Evolutionary conservation across 345 rosid species (phyloP).

Genomic region (Eucalyptus lansdowneana): DNA sequence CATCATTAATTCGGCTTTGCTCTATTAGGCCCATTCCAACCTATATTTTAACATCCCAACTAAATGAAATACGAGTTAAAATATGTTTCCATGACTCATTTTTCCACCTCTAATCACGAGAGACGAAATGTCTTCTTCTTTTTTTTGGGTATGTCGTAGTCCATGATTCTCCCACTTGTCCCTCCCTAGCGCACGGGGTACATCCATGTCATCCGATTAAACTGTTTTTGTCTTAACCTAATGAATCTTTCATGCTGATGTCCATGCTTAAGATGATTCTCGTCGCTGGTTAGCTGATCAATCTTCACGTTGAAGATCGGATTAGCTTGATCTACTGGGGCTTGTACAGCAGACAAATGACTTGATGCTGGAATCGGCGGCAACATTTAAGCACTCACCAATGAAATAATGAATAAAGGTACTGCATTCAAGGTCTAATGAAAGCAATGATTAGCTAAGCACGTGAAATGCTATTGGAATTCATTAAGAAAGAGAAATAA

Average conservation of each 20-base stretch:
- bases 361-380: not conserved
- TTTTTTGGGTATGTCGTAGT: not conserved
- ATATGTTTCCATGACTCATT: accelerated
- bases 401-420: not conserved
- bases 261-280: not conserved
- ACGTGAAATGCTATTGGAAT: too few relatives aligned
- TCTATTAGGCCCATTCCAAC: not conserved
- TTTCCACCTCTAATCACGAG: not conserved
- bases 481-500: too few relatives aligned
- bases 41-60: too few relatives aligned
- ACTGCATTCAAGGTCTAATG: too few relatives aligned
- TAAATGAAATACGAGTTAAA: too few relatives aligned
- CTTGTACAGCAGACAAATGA: not conserved
- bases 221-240: not conserved
- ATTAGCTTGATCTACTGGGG: not conserved
- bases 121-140: not conserved
- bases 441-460: too few relatives aligned
- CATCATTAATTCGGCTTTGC: not conserved
- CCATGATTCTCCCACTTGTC: not conserved
- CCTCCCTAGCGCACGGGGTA: not conserved
- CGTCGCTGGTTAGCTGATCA: not conserved
- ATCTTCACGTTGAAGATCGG: not conserved
- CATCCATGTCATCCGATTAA: not conserved
- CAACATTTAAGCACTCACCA: not conserved
- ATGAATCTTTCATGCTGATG: not conserved